Percentiles rank a stretch among this genome's conserved stretches.
Conservation (phyloP, 371 early-diverging fungal genomes). For the Lichtheimia ornata region DNA sequence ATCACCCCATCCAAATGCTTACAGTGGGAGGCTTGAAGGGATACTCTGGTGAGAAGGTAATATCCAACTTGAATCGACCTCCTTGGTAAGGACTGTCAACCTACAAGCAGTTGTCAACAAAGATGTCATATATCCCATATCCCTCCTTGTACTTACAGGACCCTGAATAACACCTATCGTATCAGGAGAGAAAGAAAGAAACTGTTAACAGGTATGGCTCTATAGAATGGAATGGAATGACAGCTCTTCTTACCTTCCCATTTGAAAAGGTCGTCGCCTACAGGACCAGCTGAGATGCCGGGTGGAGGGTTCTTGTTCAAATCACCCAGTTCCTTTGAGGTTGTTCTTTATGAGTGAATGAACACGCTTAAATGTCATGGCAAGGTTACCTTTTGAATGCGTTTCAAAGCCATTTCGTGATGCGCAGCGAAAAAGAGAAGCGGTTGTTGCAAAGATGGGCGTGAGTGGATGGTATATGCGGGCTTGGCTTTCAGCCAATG, state of each 20-base stretch:
- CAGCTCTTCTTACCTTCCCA: conserved; percentile 65
- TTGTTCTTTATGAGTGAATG: neutral
- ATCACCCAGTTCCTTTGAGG: conserved; percentile 68
- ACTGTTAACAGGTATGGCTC: neutral
- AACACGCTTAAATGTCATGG: neutral
- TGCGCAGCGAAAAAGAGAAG: conserved; percentile 37
- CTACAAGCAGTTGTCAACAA: conserved; percentile 15
- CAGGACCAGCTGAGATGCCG: conserved; percentile 67
- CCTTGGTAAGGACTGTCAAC: conserved; percentile 77
- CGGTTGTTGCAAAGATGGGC: conserved; percentile 39
- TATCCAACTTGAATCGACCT: conserved; percentile 81
- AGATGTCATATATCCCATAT: neutral
- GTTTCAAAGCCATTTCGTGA: conserved; percentile 45
- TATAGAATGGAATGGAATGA: neutral
- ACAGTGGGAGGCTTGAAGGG: conserved; percentile 94
- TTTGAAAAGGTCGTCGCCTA: conserved; percentile 67
- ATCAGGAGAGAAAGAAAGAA: neutral
- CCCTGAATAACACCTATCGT: conserved; percentile 30
- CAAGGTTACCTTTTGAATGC: conserved; percentile 45
- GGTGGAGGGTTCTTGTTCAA: conserved; percentile 69
- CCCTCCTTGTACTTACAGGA: conserved; percentile 33
- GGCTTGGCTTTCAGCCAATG: conserved; percentile 19
- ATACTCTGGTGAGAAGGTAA: conserved; percentile 83
- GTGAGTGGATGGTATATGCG: conserved; percentile 36
- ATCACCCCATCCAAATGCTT: conserved; percentile 8